Conservation (phyloP, 129 eudicot genomes). For the Glebionis coronaria region DNA sequence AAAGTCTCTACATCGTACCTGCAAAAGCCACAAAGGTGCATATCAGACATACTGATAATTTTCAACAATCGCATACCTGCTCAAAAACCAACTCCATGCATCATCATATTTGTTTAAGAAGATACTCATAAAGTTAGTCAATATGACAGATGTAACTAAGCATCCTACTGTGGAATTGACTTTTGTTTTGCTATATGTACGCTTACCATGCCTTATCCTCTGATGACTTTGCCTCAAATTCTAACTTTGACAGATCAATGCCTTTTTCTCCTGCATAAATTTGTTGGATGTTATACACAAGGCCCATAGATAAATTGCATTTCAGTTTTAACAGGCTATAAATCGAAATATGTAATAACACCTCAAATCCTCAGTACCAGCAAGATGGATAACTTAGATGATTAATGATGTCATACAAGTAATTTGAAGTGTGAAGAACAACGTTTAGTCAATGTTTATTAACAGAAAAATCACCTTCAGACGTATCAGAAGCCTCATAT, state of each 20-base stretch:
- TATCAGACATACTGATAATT: not conserved
- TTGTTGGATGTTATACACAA: not conserved
- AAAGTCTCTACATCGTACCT: conserved; percentile 38
- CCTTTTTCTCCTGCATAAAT: conserved; percentile 44
- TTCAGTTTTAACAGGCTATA: too few relatives aligned
- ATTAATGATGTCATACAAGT: conserved; percentile 4
- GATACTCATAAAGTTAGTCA: too few relatives aligned
- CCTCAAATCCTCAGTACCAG: not conserved
- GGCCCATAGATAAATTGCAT: too few relatives aligned
- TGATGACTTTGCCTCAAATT: conserved; percentile 85
- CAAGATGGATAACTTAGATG: not conserved
- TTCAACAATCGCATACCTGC: too few relatives aligned
- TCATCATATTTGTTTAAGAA: too few relatives aligned
- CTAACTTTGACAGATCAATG: conserved; percentile 47
- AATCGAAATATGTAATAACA: not conserved
- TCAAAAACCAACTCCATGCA: too few relatives aligned
- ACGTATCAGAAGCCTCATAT: conserved; percentile 27
- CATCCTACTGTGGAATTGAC: not conserved
- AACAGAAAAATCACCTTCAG: conserved; percentile 38
- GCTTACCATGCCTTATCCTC: conserved; percentile 92
- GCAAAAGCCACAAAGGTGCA: conserved; percentile 2
- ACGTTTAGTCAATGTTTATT: not conserved
- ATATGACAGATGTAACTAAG: too few relatives aligned
- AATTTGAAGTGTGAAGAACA: not conserved
- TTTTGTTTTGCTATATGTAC: conserved; percentile 17